Evolutionary conservation across 2,329 filamentous ascomycete species (phyloP).

Genomic region (Septoria linicola): DNA sequence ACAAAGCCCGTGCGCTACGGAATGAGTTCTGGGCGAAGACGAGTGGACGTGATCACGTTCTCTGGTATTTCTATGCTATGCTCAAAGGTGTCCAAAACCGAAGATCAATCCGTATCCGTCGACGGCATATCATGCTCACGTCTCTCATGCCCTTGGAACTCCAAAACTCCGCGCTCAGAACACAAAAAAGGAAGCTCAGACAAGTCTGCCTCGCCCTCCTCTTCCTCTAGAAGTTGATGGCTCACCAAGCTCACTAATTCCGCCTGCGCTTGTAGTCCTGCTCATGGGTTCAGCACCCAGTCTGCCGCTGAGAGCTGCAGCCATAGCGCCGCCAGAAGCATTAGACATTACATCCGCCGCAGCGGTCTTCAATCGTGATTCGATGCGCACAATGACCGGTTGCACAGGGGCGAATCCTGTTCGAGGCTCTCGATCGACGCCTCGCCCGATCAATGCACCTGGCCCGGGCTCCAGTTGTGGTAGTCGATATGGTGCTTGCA

Average conservation of each 20-base stretch:
- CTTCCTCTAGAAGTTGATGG: conserved; percentile 22
- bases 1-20: no score
- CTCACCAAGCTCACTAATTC: conserved; percentile 30
- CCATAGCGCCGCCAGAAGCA: conserved; percentile 28
- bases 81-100: no score
- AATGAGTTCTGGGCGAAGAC: no score
- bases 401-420: conserved; percentile 38
- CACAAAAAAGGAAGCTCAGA: conserved; percentile 6
- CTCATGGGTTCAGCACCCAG: conserved; percentile 35
- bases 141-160: neutral
- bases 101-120: no score
- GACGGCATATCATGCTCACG: neutral
- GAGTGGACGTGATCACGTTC: neutral
- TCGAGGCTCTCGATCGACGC: conserved; percentile 37
- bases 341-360: conserved; percentile 11
- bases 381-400: conserved; percentile 25
- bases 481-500: conserved; percentile 37
- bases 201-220: conserved; percentile 18
- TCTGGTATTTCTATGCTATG: neutral
- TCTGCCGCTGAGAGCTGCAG: conserved; percentile 29
- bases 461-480: conserved; percentile 39
- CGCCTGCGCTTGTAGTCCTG: conserved; percentile 32
- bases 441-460: conserved; percentile 35
- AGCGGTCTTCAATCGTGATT: conserved; percentile 20
- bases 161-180: conserved; percentile 9